Percentiles rank a stretch among this genome's conserved stretches.
Conservation (phyloP, 768 basidiomycete species). For the Mycena polygramma region DNA sequence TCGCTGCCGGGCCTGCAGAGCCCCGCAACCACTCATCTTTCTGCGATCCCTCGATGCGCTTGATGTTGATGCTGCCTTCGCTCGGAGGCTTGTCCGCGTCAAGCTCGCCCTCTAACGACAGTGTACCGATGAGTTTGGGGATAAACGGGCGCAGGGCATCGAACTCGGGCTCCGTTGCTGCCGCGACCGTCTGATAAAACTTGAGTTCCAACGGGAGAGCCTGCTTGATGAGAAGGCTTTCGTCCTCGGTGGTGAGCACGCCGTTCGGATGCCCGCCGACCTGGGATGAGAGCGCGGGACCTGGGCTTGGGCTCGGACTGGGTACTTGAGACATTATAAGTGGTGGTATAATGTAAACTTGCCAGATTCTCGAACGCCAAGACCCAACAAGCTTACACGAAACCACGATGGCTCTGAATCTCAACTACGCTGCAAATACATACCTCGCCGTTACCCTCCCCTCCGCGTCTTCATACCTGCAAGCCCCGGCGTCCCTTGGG, state of each 20-base stretch:
- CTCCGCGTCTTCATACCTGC: slow-evolving; percentile 48
- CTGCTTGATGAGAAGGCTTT: slow-evolving; percentile 86
- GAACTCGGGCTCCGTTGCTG: slow-evolving; percentile 50
- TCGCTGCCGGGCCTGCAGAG: background rate
- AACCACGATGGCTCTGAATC: slow-evolving; percentile 42
- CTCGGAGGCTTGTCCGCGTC: slow-evolving; percentile 49
- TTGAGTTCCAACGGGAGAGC: slow-evolving; percentile 71
- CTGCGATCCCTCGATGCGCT: slow-evolving; percentile 46
- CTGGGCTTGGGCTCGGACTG: slow-evolving; percentile 24
- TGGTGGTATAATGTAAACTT: background rate
- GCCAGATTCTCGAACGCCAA: background rate
- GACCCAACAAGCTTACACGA: background rate
- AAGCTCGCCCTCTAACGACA: slow-evolving; percentile 77
- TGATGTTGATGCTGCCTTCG: slow-evolving; percentile 41
- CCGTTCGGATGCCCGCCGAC: slow-evolving; percentile 84
- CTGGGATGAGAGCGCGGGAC: slow-evolving; percentile 63
- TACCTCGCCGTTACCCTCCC: slow-evolving; percentile 60
- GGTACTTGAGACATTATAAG: slow-evolving; percentile 8
- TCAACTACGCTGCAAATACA: slow-evolving; percentile 55
- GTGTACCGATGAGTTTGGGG: slow-evolving; percentile 84
- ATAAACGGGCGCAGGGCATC: slow-evolving; percentile 68
- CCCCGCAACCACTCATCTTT: slow-evolving; percentile 60
- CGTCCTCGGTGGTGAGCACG: slow-evolving; percentile 78
- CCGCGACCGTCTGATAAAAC: slow-evolving; percentile 75
- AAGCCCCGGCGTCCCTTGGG: slow-evolving; percentile 48